phyloP scores from a whole-genome alignment of 495 filamentous ascomycete species.

The Achaetomiella virescens region DNA sequence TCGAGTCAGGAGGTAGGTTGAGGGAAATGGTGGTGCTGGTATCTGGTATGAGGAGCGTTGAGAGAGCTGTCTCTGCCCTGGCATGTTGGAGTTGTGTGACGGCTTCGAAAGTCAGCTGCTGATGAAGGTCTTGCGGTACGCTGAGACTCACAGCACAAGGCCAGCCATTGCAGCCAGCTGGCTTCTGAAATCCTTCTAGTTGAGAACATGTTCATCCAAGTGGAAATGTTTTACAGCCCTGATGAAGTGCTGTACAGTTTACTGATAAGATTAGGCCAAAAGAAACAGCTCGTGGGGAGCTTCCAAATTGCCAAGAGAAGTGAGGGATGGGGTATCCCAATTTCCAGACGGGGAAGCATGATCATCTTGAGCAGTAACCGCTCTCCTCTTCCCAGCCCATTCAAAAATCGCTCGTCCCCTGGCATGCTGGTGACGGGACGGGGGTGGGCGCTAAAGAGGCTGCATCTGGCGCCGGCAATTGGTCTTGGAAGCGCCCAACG shows the following conservation, averaged over 20 bases:
- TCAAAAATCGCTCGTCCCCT: neutral
- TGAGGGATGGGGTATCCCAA: neutral
- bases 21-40: conserved; percentile 20
- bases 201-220: too few relatives aligned
- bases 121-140: neutral
- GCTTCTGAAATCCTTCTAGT: neutral
- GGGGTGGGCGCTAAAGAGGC: neutral
- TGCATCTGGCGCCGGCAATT: neutral
- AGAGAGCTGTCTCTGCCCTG: conserved; percentile 8
- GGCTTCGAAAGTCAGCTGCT: conserved; percentile 3
- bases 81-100: conserved; percentile 3
- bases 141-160: neutral
- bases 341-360: neutral
- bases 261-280: too few relatives aligned
- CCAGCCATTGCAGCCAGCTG: neutral
- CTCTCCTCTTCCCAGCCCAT: too few relatives aligned
- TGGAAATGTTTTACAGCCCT: too few relatives aligned
- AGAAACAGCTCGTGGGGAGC: too few relatives aligned
- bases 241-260: too few relatives aligned
- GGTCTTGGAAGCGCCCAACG: neutral
- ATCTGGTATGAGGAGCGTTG: conserved; percentile 19
- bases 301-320: neutral
- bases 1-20: conserved; percentile 20
- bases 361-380: neutral
- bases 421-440: neutral